Evolutionary conservation across 2,329 filamentous ascomycete genomes (phyloP).

Genomic region (Mollisia scopiformis): DNA sequence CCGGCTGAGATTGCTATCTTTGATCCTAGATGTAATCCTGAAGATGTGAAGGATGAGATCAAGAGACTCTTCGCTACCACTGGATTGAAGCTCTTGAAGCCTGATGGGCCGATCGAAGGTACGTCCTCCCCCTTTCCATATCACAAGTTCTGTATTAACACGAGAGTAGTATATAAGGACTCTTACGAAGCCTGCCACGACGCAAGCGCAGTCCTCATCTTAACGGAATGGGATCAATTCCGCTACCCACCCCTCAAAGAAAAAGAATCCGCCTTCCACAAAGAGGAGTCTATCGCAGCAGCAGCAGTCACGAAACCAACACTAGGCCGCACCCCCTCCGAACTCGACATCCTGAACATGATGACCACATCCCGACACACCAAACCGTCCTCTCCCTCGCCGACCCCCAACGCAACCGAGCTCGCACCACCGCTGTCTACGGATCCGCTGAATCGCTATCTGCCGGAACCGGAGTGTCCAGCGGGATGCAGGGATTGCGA

Average conservation of each 20-base stretch:
- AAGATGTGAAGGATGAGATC: slow-evolving; percentile 5
- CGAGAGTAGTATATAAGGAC: background rate
- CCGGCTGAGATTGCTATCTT: slow-evolving; percentile 67
- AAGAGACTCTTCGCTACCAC: slow-evolving; percentile 3
- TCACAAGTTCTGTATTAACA: background rate
- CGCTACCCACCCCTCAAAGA: slow-evolving; percentile 1
- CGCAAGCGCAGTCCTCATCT: background rate
- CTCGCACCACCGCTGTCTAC: background rate
- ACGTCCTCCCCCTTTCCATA: background rate
- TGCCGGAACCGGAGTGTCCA: slow-evolving; percentile 5
- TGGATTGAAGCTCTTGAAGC: slow-evolving; percentile 8
- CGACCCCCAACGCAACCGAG: background rate
- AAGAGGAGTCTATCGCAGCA: background rate
- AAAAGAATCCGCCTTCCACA: slow-evolving; percentile 1
- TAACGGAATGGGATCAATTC: slow-evolving; percentile 9
- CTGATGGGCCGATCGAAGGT: slow-evolving; percentile 12
- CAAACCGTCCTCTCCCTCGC: background rate
- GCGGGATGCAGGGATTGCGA: slow-evolving; percentile 8
- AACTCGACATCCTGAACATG: slow-evolving; percentile 4
- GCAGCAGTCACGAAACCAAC: background rate
- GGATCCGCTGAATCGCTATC: background rate
- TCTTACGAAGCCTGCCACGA: slow-evolving; percentile 6
- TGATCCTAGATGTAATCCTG: slow-evolving; percentile 55
- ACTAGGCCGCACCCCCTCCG: background rate
- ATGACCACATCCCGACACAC: background rate